Base-by-base conservation (phyloP, 352 stramenopile genomes). In the Pythium sukuiense region DNA sequence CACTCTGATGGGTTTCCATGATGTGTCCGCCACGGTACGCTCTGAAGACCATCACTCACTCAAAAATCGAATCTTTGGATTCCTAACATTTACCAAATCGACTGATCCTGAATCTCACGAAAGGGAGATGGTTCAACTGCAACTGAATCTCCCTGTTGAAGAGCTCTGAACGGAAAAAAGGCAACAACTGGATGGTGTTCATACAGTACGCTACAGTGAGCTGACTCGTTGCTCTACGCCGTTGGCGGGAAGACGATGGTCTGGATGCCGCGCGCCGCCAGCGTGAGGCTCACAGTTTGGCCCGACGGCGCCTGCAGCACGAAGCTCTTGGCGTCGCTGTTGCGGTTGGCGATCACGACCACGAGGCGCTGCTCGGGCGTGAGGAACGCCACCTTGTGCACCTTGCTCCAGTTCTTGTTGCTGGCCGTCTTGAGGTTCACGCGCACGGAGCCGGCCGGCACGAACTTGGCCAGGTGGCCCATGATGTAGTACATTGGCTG, bases 401-500 rank as follows among this genome's bases (percentile, higher is more conserved):
- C 66, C 20, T 74, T 73, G 54, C 39, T 35, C 67, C 61, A 70
- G 65, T 60, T 56, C 45, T 65, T 62, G 24, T 49, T 55, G 35
- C 43, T 41, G 37, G 32, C 67, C 27, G 74, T 59, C 35, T 59
- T 72, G 37, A 85, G 70, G 27, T 80, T 72, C 26, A 92, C 69
- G 29, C 81, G 80, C 18, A 71, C 69, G 5, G 81, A 87, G 14
- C 73, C 81, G 0, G 74, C 63, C 8, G 77, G 70, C 8, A 94
- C 46, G 63, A 93, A 93, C 62, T 89, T 89, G 60, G 77, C 79
- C 52, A 95, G 72, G 59, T 95, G 85, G 6, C 75, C 82, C 68
- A 95, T 80, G 26, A 78, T 71, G 61, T 93, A 95, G 61, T 82
- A 96, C 74, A 91, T 91, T 0, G 87, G 85, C 64, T 95, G 79